Evolutionary conservation across 2,329 filamentous ascomycete genomes (phyloP).

Genomic region (Cladosporium sp.): DNA sequence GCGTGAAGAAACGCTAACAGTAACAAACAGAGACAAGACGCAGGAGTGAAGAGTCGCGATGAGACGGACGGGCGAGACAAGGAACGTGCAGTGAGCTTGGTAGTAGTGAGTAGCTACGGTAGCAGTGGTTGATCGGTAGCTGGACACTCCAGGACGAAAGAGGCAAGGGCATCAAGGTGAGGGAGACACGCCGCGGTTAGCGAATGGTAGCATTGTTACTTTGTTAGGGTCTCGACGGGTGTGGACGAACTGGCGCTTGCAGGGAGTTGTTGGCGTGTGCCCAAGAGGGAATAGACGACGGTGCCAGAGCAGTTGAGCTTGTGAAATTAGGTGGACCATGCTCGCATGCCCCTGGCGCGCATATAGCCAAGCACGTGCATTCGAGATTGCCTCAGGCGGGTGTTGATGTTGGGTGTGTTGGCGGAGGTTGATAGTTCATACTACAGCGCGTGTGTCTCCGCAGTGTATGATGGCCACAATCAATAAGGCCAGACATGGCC

Average conservation of each 20-base stretch:
- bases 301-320: constrained; percentile 13
- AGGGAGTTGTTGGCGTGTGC: constrained; percentile 16
- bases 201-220: neutral
- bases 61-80: neutral
- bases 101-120: neutral
- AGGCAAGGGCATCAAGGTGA: neutral
- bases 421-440: neutral
- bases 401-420: neutral
- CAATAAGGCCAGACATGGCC: neutral
- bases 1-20: constrained; percentile 22
- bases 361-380: constrained; percentile 10
- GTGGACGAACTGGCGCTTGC: constrained; percentile 13
- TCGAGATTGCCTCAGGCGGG: neutral
- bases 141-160: constrained; percentile 14
- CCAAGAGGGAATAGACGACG: constrained; percentile 13
- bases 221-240: constrained; percentile 9
- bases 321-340: constrained; percentile 16
- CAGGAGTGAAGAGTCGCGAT: constrained; percentile 19
- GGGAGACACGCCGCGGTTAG: constrained; percentile 3
- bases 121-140: constrained; percentile 2
- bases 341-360: constrained; percentile 4
- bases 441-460: neutral
- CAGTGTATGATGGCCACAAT: neutral
- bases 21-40: constrained; percentile 19
- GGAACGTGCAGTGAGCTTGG: constrained; percentile 16